These are phyloP conservation scores for Candida ortonii DNA, from an alignment of 805 yeast genomes.

Conservation along the genomic window DNA sequence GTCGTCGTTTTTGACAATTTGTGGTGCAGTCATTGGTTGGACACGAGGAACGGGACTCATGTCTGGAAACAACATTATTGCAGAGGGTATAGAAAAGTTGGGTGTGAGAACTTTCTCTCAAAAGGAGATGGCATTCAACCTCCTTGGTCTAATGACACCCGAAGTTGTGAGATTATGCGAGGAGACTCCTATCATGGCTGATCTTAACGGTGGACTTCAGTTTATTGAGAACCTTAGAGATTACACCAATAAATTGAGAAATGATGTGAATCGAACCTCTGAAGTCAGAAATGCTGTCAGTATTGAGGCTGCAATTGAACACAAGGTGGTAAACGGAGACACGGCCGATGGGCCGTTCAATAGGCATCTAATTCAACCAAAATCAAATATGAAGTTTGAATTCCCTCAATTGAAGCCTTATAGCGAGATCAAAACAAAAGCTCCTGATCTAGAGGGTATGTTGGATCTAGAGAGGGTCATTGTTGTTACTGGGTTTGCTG, in stretches of 20 bases:
- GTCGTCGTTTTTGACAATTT: slow-evolving; percentile 88
- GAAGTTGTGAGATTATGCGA: slow-evolving; percentile 83
- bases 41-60: slow-evolving; percentile 99
- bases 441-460: slow-evolving; percentile 84
- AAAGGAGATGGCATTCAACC: slow-evolving; percentile 98
- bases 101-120: slow-evolving; percentile 99
- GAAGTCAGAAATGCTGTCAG: slow-evolving; percentile 95
- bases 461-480: slow-evolving; percentile 87
- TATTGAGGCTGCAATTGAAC: slow-evolving; percentile 87
- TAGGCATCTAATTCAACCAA: slow-evolving; percentile 78
- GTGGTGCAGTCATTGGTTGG: slow-evolving; percentile 99
- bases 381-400: slow-evolving; percentile 89
- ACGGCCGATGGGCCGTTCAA: slow-evolving; percentile 82
- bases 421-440: slow-evolving; percentile 61
- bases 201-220: slow-evolving; percentile 98
- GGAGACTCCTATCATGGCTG: slow-evolving; percentile 94
- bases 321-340: slow-evolving; percentile 80
- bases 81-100: slow-evolving; percentile 92
- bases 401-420: slow-evolving; percentile 87
- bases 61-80: slow-evolving; percentile 95
- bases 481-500: slow-evolving; percentile 97
- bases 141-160: slow-evolving; percentile 90
- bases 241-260: slow-evolving; percentile 74
- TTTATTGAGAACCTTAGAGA: slow-evolving; percentile 88
- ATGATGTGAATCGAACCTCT: slow-evolving; percentile 72